Conservation (phyloP, 2,329 filamentous ascomycete species). For the Botryotinia convoluta region DNA sequence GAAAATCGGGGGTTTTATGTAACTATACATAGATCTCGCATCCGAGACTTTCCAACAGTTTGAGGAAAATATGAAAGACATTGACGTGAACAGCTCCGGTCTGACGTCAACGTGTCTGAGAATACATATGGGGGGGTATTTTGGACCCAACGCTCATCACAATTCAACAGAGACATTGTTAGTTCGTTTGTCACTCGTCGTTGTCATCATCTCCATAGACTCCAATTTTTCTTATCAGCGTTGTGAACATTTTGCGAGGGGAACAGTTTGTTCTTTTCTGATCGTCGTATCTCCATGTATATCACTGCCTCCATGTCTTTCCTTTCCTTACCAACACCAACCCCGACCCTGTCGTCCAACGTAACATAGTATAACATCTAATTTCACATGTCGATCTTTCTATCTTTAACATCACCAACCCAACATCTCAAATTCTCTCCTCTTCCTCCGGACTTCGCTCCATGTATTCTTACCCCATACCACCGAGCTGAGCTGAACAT, state of each 20-base stretch:
- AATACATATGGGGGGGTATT: not conserved
- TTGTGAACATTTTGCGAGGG: not conserved
- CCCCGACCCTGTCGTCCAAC: not conserved
- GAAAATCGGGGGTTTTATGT: conserved; percentile 1
- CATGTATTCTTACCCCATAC: not conserved
- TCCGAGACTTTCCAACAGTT: not conserved
- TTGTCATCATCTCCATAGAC: not conserved
- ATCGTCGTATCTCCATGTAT: not conserved
- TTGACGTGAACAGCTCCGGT: not conserved
- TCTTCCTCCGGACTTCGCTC: not conserved
- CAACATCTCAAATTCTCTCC: not conserved
- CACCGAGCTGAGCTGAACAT: not conserved
- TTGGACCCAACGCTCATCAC: not conserved
- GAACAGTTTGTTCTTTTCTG: conserved; percentile 1
- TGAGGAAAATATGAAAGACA: not conserved
- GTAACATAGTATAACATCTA: not conserved
- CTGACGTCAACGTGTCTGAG: conserved; percentile 7
- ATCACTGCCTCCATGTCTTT: not conserved
- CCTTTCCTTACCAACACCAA: not conserved
- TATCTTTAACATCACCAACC: not conserved
- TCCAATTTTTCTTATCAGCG: not conserved
- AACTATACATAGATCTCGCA: not conserved
- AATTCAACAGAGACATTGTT: conserved; percentile 7
- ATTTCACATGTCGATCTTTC: not conserved
- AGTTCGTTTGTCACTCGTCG: not conserved